Percentiles rank a stretch among this genome's conserved stretches.
Conservation (phyloP, 345 rosid genomes). For the Rhizophora apiculata region DNA sequence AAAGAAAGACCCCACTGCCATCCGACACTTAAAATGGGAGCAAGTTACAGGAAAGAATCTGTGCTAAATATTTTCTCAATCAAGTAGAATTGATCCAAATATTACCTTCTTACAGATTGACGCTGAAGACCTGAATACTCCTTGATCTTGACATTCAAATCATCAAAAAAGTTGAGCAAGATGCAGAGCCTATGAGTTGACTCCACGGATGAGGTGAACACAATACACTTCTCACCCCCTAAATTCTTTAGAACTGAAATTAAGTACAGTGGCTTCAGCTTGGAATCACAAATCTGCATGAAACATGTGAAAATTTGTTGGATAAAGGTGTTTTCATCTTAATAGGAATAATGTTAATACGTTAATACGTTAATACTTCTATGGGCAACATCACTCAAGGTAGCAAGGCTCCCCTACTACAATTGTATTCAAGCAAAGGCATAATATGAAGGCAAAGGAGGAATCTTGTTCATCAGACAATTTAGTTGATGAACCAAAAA, state of each 20-base stretch:
- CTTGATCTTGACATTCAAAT: slow-evolving; percentile 64
- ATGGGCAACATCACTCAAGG: background rate
- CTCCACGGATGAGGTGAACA: slow-evolving; percentile 85
- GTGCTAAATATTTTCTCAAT: background rate
- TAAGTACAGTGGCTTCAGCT: slow-evolving; percentile 72
- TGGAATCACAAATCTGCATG: slow-evolving; percentile 68
- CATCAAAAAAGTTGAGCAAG: slow-evolving; percentile 70
- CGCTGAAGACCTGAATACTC: slow-evolving; percentile 85
- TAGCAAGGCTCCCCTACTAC: background rate
- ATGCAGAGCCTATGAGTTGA: slow-evolving; percentile 80
- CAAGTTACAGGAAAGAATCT: background rate
- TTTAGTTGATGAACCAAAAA: too few species aligned
- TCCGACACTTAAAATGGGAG: too few species aligned
- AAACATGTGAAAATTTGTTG: slow-evolving; percentile 1
- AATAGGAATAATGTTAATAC: background rate
- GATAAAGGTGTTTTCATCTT: background rate
- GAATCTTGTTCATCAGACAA: too few species aligned
- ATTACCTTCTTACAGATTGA: slow-evolving; percentile 78
- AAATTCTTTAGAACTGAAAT: slow-evolving; percentile 69
- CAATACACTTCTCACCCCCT: slow-evolving; percentile 76
- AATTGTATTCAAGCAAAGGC: background rate
- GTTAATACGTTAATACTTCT: background rate
- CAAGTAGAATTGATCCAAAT: slow-evolving; percentile 4
- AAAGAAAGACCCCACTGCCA: too few species aligned
- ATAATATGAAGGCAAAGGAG: too few species aligned